Evolutionary conservation across 208 protist species (phyloP).

Genomic region (Leishmania turanica): DNA sequence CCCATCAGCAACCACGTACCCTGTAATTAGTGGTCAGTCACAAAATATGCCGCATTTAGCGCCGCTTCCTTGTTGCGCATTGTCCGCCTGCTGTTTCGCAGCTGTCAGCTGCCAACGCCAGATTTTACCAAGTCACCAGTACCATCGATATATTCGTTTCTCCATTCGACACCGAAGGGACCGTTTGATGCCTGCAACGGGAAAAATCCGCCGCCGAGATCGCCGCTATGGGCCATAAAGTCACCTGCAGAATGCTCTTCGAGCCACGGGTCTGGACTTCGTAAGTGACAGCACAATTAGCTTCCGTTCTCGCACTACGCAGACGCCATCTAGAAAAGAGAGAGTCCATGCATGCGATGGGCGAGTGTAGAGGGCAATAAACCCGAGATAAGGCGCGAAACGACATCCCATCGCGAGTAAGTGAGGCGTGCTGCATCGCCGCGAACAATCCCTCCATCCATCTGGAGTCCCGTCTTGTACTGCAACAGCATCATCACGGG

Average conservation of each 20-base stretch:
- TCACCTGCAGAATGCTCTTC: not conserved
- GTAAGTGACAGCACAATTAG: slow-evolving; percentile 35
- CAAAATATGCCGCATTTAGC: slow-evolving; percentile 32
- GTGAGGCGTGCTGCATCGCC: too few species aligned
- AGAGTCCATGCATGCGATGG: slow-evolving; percentile 23
- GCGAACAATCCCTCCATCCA: not conserved
- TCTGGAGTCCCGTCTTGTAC: slow-evolving; percentile 8
- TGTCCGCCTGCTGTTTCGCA: not conserved
- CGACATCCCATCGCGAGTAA: not conserved
- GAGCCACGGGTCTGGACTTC: slow-evolving; percentile 5
- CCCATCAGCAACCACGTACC: slow-evolving; percentile 48
- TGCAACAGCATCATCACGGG: slow-evolving; percentile 38
- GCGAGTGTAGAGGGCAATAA: slow-evolving; percentile 32
- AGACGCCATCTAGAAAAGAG: slow-evolving; percentile 26
- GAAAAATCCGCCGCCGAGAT: slow-evolving; percentile 7
- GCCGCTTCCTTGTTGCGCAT: slow-evolving; percentile 27
- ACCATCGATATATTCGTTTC: slow-evolving; percentile 10
- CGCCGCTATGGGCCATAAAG: not conserved
- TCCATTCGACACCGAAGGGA: slow-evolving; percentile 24
- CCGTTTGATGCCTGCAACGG: not conserved
- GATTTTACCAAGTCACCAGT: slow-evolving; percentile 10
- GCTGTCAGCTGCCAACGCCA: not conserved
- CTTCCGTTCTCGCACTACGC: slow-evolving; percentile 40
- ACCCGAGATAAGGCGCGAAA: slow-evolving; percentile 42
- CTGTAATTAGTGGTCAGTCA: slow-evolving; percentile 21